Percentiles rank a stretch among this genome's conserved stretches.
These are phyloP conservation scores for Coemansia sp. DNA, from an alignment of 192 early-diverging fungal species.

Conservation along the genomic window DNA sequence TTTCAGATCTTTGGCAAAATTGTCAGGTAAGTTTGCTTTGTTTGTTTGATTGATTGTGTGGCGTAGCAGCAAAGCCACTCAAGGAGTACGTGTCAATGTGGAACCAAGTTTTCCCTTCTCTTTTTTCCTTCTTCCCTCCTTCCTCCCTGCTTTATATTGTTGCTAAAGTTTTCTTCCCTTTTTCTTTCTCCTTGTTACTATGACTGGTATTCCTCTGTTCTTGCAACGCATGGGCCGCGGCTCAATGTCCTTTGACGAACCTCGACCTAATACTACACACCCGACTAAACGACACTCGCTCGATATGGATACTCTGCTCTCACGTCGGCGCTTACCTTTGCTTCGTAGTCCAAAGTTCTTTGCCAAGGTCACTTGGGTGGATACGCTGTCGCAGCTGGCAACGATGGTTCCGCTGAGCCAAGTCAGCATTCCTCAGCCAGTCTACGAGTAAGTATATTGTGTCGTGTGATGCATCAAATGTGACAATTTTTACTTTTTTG, in stretches of 20 bases:
- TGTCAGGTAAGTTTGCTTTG: slow-evolving; percentile 36
- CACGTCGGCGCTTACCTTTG: not conserved
- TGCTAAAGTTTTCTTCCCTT: not conserved
- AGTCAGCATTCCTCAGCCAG: slow-evolving; percentile 66
- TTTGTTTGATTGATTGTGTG: not conserved
- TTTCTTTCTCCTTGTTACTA: not conserved
- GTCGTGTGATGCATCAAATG: not conserved
- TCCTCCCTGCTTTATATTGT: not conserved
- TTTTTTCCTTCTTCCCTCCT: not conserved
- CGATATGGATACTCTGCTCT: not conserved
- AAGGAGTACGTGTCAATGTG: not conserved
- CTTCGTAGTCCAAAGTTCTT: slow-evolving; percentile 83
- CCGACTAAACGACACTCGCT: slow-evolving; percentile 19
- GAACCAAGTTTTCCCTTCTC: not conserved
- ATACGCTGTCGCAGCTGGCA: slow-evolving; percentile 68
- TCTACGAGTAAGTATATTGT: slow-evolving; percentile 35
- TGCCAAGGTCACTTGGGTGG: slow-evolving; percentile 79
- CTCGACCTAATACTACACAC: not conserved
- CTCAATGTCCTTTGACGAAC: slow-evolving; percentile 31
- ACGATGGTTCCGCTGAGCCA: slow-evolving; percentile 67
- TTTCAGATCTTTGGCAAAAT: slow-evolving; percentile 43
- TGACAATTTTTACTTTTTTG: not conserved
- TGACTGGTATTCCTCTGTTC: slow-evolving; percentile 25
- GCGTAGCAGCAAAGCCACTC: not conserved
- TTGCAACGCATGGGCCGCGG: slow-evolving; percentile 34